Base-by-base conservation (phyloP, 345 rosid species). In the Carallia pectinifolia region DNA sequence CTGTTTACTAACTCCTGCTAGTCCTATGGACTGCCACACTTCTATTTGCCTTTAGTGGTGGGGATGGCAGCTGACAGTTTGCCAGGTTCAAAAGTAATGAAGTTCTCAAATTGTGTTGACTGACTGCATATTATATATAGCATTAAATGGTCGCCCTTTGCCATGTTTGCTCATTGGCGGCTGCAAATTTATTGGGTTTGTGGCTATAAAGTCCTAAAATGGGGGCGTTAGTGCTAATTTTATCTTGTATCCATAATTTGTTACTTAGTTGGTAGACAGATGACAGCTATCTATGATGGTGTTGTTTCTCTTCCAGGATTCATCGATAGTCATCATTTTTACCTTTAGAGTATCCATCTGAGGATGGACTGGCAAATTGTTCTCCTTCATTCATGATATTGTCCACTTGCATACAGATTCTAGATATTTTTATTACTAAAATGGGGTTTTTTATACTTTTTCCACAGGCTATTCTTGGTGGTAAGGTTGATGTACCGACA, bases 401-500 rank as follows among this genome's bases (percentile, higher is more conserved):
- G 6, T 56, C 27, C 16, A 27, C 60, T 71, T 64, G 67, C 29
- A 40, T 48, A 39, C 39, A 62, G 34, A 15, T 23, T 38, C 72
- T 39, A 58, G 52, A 18, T 70, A 23, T 19, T 64, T 70, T 61
- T 66, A 9, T 44, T 17, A 7, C 53, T 33, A 37, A 44, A 71
- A 59, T 67, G 39, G 48, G 39, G 44, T 77, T 67, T 76, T 23
- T 19, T 40, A 61, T 64, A 44, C 53, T 77, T 33, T 38, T 60
- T 73, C 71, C 71, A 61, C 91, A 94, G 97, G 98, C 97, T 62
- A 87, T 91, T 81, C 87, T 94, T 56, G 98, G 97, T 36, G 97
- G 92, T 73, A 81, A 80, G 69, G 79, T 91, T 77, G 89, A 86
- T 73, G 96, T 94, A 76, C 95, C 98, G 23, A 91, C 97, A 61